Conservation (phyloP, 441 rosid species). For the Bruguiera hainesii region DNA sequence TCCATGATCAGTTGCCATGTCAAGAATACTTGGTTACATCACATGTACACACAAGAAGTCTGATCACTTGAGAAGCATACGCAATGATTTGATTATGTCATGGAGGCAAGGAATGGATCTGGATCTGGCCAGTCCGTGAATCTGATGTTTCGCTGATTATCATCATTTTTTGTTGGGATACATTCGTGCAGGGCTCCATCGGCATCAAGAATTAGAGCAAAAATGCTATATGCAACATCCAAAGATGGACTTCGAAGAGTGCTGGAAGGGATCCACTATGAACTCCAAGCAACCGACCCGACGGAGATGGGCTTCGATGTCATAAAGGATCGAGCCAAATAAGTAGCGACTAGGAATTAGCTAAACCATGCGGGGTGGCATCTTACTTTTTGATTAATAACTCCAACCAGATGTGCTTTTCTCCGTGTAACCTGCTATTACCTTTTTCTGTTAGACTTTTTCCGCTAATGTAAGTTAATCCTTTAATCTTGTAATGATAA, state of each 20-base stretch:
- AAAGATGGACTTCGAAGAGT: slow-evolving; percentile 59
- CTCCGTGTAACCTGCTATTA: background rate
- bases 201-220: slow-evolving; percentile 80
- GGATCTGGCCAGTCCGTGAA: background rate
- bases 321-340: slow-evolving; percentile 46
- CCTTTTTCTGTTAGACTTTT: slow-evolving; percentile 14
- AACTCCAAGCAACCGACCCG: slow-evolving; percentile 15
- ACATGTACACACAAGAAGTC: no score
- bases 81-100: no score
- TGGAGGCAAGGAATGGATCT: no score
- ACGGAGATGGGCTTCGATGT: slow-evolving; percentile 18
- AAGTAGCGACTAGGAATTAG: background rate
- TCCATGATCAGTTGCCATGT: no score
- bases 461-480: slow-evolving; percentile 30
- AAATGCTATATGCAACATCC: slow-evolving; percentile 83
- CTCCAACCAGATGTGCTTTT: slow-evolving; percentile 28
- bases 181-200: slow-evolving; percentile 64
- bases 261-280: slow-evolving; percentile 14
- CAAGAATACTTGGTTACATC: no score
- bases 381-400: slow-evolving; percentile 31
- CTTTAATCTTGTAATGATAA: slow-evolving; percentile 32
- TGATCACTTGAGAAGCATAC: no score
- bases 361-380: slow-evolving; percentile 10
- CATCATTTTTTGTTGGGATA: background rate
- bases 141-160: background rate